phyloP scores from a whole-genome alignment of 2,329 filamentous ascomycete genomes.

The Periconia sp. region DNA sequence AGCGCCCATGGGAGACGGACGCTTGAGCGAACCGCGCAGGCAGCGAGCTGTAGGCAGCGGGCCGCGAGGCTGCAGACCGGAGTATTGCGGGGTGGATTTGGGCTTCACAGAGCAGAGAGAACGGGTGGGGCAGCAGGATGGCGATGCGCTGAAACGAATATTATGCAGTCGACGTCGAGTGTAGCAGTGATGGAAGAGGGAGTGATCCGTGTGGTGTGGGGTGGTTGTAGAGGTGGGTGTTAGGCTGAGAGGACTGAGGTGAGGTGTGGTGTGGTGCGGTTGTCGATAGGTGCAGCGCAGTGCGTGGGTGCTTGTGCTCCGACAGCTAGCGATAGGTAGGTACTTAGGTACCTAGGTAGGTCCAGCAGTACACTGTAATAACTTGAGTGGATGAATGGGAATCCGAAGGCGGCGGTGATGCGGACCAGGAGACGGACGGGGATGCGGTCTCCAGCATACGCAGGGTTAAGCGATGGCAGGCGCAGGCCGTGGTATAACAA shows the following conservation, averaged over 20 bases:
- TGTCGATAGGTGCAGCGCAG: background rate
- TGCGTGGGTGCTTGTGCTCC: background rate
- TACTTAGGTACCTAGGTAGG: too few species aligned
- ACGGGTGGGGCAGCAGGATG: constrained; percentile 4
- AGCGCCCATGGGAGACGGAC: constrained; percentile 38
- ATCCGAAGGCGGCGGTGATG: background rate
- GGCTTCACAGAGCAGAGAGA: background rate
- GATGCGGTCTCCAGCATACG: too few species aligned
- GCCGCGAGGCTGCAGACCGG: background rate
- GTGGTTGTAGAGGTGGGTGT: constrained; percentile 1
- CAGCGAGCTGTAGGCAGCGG: background rate
- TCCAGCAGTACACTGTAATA: too few species aligned
- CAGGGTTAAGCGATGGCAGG: too few species aligned
- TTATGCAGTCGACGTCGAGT: constrained; percentile 2
- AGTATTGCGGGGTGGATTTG: constrained; percentile 2
- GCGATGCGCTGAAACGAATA: background rate
- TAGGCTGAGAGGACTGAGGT: constrained; percentile 3
- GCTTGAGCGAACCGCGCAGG: constrained; percentile 4
- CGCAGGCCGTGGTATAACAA: too few species aligned
- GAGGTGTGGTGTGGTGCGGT: background rate
- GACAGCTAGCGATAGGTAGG: background rate
- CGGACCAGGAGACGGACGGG: background rate
- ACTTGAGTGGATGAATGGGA: too few species aligned
- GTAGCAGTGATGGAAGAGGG: constrained; percentile 5
- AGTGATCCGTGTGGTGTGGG: background rate